Conservation (phyloP, 2,329 filamentous ascomycete genomes). For the Diaporthe australafricana region DNA sequence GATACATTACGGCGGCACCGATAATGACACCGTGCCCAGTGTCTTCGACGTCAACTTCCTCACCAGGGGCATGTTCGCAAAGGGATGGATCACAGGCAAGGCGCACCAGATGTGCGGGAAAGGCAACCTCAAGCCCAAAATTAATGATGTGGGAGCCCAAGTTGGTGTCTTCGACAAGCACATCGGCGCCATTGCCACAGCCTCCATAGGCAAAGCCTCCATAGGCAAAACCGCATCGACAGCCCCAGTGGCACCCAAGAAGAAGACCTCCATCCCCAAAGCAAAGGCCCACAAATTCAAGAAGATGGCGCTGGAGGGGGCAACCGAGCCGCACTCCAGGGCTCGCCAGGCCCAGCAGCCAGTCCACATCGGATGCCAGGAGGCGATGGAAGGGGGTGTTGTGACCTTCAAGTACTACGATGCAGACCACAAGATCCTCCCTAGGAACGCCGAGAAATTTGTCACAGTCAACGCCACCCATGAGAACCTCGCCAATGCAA, state of each 20-base stretch:
- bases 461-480: not conserved
- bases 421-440: not conserved
- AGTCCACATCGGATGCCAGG: not conserved
- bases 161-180: not conserved
- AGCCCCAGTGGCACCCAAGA: no score
- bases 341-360: not conserved
- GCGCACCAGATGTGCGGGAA: not conserved
- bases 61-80: not conserved
- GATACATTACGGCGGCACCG: not conserved
- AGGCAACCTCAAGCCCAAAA: not conserved
- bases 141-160: not conserved
- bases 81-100: not conserved
- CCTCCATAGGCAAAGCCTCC: no score
- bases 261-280: not conserved
- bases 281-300: not conserved
- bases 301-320: not conserved
- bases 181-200: not conserved
- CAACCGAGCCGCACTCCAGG: not conserved
- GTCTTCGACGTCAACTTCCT: not conserved
- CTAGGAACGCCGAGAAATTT: not conserved
- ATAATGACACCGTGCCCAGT: not conserved
- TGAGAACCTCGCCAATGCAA: not conserved
- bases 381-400: accelerated
- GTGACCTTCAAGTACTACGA: not conserved
- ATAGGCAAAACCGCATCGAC: not conserved